Conservation (phyloP, 805 yeast genomes). For the Candida xyloterini region DNA sequence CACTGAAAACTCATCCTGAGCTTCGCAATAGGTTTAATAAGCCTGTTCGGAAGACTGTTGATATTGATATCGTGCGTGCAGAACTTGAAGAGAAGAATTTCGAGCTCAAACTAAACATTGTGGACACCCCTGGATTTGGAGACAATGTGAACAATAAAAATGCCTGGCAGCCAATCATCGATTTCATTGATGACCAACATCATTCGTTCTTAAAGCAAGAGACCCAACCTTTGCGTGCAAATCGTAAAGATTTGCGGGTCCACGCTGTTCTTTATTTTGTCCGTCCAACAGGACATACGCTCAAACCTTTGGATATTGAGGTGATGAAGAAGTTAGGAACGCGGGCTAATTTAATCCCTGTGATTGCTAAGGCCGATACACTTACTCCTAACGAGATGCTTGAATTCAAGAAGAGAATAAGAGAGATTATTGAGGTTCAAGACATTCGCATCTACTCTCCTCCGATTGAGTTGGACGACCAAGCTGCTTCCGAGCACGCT, state of each 20-base stretch:
- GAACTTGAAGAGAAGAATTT: constrained; percentile 81
- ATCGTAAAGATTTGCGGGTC: constrained; percentile 76
- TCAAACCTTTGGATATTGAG: constrained; percentile 84
- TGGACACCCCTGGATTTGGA: constrained; percentile 95
- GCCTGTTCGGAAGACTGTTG: constrained; percentile 68
- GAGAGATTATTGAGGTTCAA: constrained; percentile 80
- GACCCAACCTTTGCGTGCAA: constrained; percentile 76
- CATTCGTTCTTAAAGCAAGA: constrained; percentile 87
- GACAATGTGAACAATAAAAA: constrained; percentile 82
- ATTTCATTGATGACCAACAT: constrained; percentile 89
- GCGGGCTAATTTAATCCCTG: constrained; percentile 83
- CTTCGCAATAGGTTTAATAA: constrained; percentile 54
- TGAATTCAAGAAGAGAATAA: constrained; percentile 68
- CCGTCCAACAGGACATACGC: constrained; percentile 85
- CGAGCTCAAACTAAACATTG: constrained; percentile 68
- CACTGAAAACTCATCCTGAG: constrained; percentile 58
- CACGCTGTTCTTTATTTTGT: constrained; percentile 89
- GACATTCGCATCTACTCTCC: constrained; percentile 82
- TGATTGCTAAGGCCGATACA: constrained; percentile 87
- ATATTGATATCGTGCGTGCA: constrained; percentile 76
- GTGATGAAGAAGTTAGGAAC: constrained; percentile 80
- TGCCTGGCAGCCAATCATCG: constrained; percentile 83
- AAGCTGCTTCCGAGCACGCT: constrained; percentile 75
- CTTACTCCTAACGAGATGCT: constrained; percentile 68
- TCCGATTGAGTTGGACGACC: constrained; percentile 72